Percentiles rank a stretch among this genome's conserved stretches.
Evolutionary conservation across 2,329 filamentous ascomycete genomes (phyloP).

Genomic region (Venturiaceae sp.): DNA sequence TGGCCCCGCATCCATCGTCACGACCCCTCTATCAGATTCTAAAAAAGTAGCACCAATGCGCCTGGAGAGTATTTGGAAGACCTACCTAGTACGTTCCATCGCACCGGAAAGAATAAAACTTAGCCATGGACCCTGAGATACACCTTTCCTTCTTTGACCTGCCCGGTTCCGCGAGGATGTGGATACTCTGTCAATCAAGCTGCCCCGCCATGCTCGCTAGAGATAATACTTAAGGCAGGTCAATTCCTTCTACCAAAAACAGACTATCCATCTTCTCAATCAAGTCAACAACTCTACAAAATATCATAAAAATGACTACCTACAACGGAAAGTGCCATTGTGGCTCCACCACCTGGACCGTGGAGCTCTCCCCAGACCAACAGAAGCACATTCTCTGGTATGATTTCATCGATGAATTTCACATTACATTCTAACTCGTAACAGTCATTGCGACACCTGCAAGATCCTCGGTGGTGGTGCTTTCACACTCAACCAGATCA

Average conservation of each 20-base stretch:
- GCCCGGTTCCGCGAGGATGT: neutral
- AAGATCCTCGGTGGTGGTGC: constrained; percentile 41
- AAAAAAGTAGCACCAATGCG: neutral
- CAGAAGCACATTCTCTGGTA: constrained; percentile 36
- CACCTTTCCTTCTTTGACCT: neutral
- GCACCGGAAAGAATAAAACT: neutral
- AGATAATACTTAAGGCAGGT: neutral
- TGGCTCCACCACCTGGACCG: constrained; percentile 42
- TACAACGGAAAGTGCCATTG: constrained; percentile 46
- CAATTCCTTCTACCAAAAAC: neutral
- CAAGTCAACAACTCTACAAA: neutral
- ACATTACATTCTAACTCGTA: neutral
- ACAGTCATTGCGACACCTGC: constrained; percentile 49
- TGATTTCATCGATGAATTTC: constrained; percentile 12
- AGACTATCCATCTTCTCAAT: neutral
- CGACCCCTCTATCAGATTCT: neutral
- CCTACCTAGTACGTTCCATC: neutral
- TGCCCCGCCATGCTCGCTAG: neutral
- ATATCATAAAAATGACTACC: constrained; percentile 27
- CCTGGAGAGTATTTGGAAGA: neutral
- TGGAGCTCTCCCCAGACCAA: constrained; percentile 35
- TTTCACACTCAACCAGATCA: constrained; percentile 46
- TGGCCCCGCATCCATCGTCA: neutral
- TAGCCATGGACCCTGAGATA: neutral
- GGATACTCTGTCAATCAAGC: neutral